Conservation (phyloP, 2,329 filamentous ascomycete genomes). For the Fusarium sp. region DNA sequence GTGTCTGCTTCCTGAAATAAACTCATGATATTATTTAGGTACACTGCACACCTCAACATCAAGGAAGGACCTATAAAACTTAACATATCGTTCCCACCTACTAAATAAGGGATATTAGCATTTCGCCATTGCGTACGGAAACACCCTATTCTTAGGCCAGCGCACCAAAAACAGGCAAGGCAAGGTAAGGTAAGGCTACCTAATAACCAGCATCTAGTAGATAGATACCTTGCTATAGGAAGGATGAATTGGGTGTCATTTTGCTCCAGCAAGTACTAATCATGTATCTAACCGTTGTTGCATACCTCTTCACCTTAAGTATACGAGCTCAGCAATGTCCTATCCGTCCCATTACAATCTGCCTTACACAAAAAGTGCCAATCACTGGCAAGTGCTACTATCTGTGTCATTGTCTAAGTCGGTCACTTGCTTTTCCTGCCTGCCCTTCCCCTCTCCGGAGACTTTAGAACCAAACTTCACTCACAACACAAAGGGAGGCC, state of each 20-base stretch:
- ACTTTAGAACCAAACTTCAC: background rate
- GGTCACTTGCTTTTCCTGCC: background rate
- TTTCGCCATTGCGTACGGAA: background rate
- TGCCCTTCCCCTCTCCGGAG: background rate
- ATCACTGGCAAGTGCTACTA: background rate
- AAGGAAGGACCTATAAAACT: background rate
- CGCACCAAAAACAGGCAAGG: background rate
- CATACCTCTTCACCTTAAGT: background rate
- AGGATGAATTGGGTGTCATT: background rate
- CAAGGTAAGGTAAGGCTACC: background rate
- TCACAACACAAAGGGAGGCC: slow-evolving; percentile 1
- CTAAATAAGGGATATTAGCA: background rate
- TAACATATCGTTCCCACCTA: background rate
- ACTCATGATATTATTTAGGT: background rate
- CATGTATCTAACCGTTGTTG: background rate
- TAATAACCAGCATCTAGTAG: background rate
- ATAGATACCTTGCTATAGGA: background rate
- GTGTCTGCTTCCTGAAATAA: background rate
- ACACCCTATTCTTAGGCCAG: background rate
- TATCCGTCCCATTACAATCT: background rate
- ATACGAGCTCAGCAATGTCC: background rate
- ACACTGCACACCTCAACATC: background rate
- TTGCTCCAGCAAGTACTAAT: background rate
- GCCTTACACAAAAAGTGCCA: background rate
- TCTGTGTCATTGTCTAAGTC: background rate